Conservation (phyloP, 495 filamentous ascomycete species). For the Lineolata rhizophorae region DNA sequence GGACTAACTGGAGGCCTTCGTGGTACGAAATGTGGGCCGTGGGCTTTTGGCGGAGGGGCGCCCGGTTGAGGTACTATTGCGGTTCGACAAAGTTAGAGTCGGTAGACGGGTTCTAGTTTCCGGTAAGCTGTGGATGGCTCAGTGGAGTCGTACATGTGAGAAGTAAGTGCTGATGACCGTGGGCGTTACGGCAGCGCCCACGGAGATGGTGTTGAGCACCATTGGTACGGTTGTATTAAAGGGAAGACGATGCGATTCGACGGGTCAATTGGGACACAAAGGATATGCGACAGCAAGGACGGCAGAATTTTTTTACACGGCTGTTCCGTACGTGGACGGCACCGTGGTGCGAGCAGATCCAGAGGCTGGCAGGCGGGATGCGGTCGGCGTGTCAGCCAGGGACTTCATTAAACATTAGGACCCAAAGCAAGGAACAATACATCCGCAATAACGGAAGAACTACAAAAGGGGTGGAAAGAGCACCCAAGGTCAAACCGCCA, state of each 20-base stretch:
- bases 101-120: neutral
- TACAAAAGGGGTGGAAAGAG: too few species aligned
- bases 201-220: conserved; percentile 51
- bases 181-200: conserved; percentile 54
- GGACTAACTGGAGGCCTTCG: conserved; percentile 74
- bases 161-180: conserved; percentile 58
- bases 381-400: too few species aligned
- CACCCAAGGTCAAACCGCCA: too few species aligned
- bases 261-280: neutral
- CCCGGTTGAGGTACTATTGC: conserved; percentile 57
- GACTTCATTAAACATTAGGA: too few species aligned
- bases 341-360: too few species aligned
- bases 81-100: neutral
- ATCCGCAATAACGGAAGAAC: too few species aligned
- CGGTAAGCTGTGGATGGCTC: conserved; percentile 5
- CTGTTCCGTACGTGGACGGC: too few species aligned
- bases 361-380: too few species aligned
- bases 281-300: too few species aligned
- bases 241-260: neutral
- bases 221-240: conserved; percentile 19
- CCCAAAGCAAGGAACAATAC: too few species aligned
- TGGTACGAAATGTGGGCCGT: conserved; percentile 81
- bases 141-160: conserved; percentile 36
- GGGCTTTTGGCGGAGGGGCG: conserved; percentile 49
- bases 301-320: too few species aligned